These are phyloP conservation scores for Plasmodium gonderi DNA, from an alignment of 169 alveolate species.

Conservation along the genomic window DNA sequence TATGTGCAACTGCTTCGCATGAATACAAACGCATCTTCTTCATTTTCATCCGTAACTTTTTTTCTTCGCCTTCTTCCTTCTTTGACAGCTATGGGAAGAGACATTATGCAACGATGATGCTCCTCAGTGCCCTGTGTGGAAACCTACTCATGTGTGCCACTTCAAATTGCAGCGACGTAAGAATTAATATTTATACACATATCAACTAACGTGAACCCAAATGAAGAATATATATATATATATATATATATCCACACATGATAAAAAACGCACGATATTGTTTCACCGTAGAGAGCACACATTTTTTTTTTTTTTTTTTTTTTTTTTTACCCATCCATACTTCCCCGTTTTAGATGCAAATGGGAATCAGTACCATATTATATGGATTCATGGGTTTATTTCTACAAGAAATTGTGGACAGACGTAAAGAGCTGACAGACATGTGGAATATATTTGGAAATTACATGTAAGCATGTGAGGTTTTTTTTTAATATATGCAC, in stretches of 20 bases:
- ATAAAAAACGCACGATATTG: too few species aligned
- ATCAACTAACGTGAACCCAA: too few species aligned
- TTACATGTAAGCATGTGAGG: slow-evolving; percentile 3
- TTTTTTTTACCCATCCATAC: neutral
- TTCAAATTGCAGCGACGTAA: slow-evolving; percentile 18
- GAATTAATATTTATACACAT: too few species aligned
- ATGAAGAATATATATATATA: too few species aligned
- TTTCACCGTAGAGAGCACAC: too few species aligned
- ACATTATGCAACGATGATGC: neutral
- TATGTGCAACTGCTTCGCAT: too few species aligned
- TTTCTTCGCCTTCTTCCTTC: neutral
- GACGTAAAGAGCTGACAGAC: neutral
- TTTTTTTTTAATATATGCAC: neutral
- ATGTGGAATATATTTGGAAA: slow-evolving; percentile 2
- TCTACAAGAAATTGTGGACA: slow-evolving; percentile 12
- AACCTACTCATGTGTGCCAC: slow-evolving; percentile 32
- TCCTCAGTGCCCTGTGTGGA: slow-evolving; percentile 28
- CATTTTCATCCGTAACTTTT: neutral
- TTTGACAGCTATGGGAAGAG: slow-evolving; percentile 15
- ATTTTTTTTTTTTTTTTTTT: neutral
- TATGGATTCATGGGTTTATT: slow-evolving; percentile 51
- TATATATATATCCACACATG: too few species aligned
- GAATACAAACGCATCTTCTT: too few species aligned
- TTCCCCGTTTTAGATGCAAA: neutral
- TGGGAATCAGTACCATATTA: slow-evolving; percentile 48